Percentiles rank a stretch among this genome's conserved stretches.
These are phyloP conservation scores for Tuber calosporum DNA, from an alignment of 495 filamentous ascomycete species.

Conservation along the genomic window DNA sequence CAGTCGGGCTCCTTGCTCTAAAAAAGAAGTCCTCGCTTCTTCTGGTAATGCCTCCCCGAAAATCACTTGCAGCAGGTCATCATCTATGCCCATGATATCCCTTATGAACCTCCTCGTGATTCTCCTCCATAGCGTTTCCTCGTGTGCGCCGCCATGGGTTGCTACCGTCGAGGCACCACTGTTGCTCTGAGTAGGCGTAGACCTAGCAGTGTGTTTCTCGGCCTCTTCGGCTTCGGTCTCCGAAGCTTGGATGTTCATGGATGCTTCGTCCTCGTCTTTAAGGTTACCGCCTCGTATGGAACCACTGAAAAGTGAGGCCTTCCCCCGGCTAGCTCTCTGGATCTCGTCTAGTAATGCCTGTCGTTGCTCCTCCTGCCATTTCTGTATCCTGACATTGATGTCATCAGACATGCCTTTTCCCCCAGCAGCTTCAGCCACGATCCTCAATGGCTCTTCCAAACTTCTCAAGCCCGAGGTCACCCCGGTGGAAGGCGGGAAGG, in stretches of 20 bases:
- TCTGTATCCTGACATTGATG: conserved; percentile 72
- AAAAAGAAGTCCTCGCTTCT: conserved; percentile 48
- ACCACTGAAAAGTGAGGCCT: conserved; percentile 44
- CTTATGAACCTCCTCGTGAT: conserved; percentile 79
- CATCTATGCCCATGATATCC: conserved; percentile 87
- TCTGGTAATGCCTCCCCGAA: conserved; percentile 75
- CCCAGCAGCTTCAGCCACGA: conserved; percentile 55
- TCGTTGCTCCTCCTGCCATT: conserved; percentile 89
- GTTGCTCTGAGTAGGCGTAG: conserved; percentile 12
- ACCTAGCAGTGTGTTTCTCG: conserved; percentile 35
- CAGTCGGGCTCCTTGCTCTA: conserved; percentile 42
- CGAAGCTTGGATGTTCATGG: conserved; percentile 24
- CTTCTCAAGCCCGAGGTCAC: conserved; percentile 46
- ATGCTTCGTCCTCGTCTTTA: conserved; percentile 30
- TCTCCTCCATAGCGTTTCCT: conserved; percentile 67
- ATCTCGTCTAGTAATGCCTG: conserved; percentile 77
- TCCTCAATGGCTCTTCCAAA: conserved; percentile 49
- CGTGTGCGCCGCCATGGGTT: conserved; percentile 46
- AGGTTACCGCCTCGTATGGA: conserved; percentile 19
- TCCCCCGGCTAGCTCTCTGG: conserved; percentile 68
- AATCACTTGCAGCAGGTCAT: conserved; percentile 70
- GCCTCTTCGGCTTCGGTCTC: conserved; percentile 39
- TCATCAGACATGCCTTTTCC: conserved; percentile 52
- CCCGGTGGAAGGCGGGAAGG: conserved; percentile 56
- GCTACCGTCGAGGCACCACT: conserved; percentile 39